Conservation (phyloP, 2,329 filamentous ascomycete species). For the Fusarium incarnatum region DNA sequence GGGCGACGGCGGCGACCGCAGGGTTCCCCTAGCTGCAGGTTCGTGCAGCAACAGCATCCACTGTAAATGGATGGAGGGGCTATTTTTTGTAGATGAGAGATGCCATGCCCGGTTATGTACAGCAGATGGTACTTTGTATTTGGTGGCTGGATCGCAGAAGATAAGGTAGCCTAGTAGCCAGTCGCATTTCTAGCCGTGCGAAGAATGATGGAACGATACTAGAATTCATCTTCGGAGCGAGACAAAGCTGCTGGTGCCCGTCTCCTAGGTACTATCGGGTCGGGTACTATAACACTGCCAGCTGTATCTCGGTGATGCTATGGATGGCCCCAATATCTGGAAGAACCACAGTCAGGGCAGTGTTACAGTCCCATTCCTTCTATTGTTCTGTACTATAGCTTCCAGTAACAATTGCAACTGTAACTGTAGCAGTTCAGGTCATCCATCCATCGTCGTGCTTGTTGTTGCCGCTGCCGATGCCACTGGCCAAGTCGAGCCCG, state of each 20-base stretch:
- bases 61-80: slow-evolving; percentile 39
- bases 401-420: neutral
- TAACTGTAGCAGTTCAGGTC: neutral
- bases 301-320: neutral
- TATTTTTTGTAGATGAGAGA: slow-evolving; percentile 1
- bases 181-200: slow-evolving; percentile 1
- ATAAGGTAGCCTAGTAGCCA: neutral
- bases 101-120: neutral
- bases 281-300: neutral
- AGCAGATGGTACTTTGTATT: slow-evolving; percentile 10
- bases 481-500: slow-evolving; percentile 38
- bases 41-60: slow-evolving; percentile 22
- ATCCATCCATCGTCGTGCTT: slow-evolving; percentile 1
- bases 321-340: no score
- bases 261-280: neutral
- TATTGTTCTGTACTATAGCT: slow-evolving; percentile 1
- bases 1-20: slow-evolving; percentile 37
- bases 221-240: slow-evolving; percentile 8
- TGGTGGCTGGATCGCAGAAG: neutral
- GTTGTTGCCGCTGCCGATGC: slow-evolving; percentile 12
- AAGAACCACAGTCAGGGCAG: neutral
- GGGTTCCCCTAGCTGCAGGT: slow-evolving; percentile 36
- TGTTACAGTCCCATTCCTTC: neutral
- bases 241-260: neutral
- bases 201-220: slow-evolving; percentile 1